Conservation (phyloP, 148 eudicot genomes). For the Camellia japonica region DNA sequence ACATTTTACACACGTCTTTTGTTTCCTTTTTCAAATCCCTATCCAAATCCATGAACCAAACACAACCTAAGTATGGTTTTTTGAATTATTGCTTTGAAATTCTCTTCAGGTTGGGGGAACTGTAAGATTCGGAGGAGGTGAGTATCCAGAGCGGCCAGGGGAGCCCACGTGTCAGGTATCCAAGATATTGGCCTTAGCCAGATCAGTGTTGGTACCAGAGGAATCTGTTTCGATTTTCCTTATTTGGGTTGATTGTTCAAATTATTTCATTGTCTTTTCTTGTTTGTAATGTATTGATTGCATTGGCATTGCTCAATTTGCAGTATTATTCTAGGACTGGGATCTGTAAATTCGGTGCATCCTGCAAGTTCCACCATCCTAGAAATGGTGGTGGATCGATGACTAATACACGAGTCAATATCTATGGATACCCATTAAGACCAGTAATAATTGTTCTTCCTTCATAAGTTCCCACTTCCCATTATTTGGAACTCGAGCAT, state of each 20-base stretch:
- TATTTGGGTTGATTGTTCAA: constrained; percentile 6
- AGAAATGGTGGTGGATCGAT: constrained; percentile 75
- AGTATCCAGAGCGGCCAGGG: constrained; percentile 71
- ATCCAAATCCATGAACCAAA: too few relatives aligned
- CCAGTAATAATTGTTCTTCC: constrained; percentile 45
- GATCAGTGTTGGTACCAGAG: not conserved
- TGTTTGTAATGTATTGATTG: constrained; percentile 25
- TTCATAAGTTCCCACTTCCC: not conserved
- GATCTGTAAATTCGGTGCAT: constrained; percentile 86
- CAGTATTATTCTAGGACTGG: constrained; percentile 92
- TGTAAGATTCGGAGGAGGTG: constrained; percentile 53
- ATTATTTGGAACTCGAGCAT: not conserved
- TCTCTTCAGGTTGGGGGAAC: constrained; percentile 46
- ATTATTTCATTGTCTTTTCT: constrained; percentile 6
- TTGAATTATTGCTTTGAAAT: constrained; percentile 1
- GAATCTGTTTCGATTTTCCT: not conserved
- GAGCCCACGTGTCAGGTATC: constrained; percentile 83
- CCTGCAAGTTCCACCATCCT: constrained; percentile 94
- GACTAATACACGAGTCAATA: constrained; percentile 61
- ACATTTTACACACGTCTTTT: too few relatives aligned
- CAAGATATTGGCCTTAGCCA: not conserved
- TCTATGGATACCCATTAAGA: constrained; percentile 78
- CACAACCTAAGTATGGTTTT: not conserved
- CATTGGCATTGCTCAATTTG: constrained; percentile 26
- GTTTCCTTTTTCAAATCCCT: too few relatives aligned